Evolutionary conservation across 257 asterid genomes (phyloP).

Genomic region (Jaltomata sinuosa): DNA sequence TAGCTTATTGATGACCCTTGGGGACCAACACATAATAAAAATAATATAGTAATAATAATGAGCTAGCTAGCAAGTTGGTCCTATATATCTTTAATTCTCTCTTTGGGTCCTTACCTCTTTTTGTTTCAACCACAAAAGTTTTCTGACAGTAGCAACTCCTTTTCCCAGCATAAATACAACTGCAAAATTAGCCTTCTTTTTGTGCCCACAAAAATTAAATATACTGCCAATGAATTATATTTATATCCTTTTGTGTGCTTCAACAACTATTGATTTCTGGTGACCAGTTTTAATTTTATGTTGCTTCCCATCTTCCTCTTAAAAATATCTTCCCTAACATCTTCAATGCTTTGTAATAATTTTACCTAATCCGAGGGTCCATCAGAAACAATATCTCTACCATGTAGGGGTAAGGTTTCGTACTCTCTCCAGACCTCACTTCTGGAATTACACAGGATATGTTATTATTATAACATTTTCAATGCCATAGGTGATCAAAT

Average conservation of each 20-base stretch:
- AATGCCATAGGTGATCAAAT: neutral
- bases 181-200: neutral
- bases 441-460: too few species aligned
- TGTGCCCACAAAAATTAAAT: neutral
- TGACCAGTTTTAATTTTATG: neutral
- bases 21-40: neutral
- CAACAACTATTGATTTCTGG: neutral
- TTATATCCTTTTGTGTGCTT: neutral
- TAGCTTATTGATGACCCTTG: neutral
- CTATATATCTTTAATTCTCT: neutral
- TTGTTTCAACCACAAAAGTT: constrained; percentile 11
- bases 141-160: constrained; percentile 1
- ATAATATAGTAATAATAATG: neutral
- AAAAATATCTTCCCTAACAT: neutral
- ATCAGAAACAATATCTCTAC: too few species aligned
- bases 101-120: neutral
- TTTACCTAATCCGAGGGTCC: too few species aligned
- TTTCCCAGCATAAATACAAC: neutral
- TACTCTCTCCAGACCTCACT: too few species aligned
- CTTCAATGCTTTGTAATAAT: too few species aligned
- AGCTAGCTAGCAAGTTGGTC: constrained; percentile 3
- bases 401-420: too few species aligned
- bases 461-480: too few species aligned
- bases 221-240: neutral
- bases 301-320: neutral